Evolutionary conservation across 768 basidiomycete genomes (phyloP), one percentile per base, ranked within the genome.

Genomic region (Mycena chlorophos): DNA sequence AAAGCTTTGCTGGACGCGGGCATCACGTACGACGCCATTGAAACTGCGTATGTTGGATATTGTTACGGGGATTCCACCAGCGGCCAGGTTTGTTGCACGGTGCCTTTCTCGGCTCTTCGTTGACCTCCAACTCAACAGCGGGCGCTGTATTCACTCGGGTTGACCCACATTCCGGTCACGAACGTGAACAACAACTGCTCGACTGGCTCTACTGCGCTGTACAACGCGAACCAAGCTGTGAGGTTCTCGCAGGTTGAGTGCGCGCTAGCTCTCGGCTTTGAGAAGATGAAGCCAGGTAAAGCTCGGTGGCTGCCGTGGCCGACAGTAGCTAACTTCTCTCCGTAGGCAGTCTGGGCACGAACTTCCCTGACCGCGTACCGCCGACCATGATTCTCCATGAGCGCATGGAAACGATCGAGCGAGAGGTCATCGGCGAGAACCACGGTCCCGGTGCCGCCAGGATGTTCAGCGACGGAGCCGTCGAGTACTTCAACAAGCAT

Each of bases 101-200:
- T 29, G 6, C 10, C 26, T 20, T 49, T 42, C 37, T 4, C 30
- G 27, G 14, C 26, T 30, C 45, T 38, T 52, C 45, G 34, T n/a
- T 10, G 34, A 10, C n/a, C 34, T 37, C n/a, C n/a, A 37, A 10
- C 34, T 10, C 34, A 37, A 1, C 65, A 93, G 84, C 79, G 90
- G 16, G 84, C 89, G 5, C 74, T 94, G 19, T 94, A 93, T 71
- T 86, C 85, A 66, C 83, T 93, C 38, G 91, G 91, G 19, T 78
- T 93, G 68, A 93, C 91, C 0, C 78, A 84, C 29, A 92, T 94
- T 55, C 91, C 91, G 0, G 86, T 94, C 64, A 79, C 87, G 48
- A 94, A 93, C 63, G 88, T 93, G 39, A 92, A 91, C 75, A 93
- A 93, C 71, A 90, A 90, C 69, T 92, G 91, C 64, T 86, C 90